These are phyloP conservation scores for Entonaema liquescens DNA, from an alignment of 495 filamentous ascomycete genomes.

Conservation along the genomic window DNA sequence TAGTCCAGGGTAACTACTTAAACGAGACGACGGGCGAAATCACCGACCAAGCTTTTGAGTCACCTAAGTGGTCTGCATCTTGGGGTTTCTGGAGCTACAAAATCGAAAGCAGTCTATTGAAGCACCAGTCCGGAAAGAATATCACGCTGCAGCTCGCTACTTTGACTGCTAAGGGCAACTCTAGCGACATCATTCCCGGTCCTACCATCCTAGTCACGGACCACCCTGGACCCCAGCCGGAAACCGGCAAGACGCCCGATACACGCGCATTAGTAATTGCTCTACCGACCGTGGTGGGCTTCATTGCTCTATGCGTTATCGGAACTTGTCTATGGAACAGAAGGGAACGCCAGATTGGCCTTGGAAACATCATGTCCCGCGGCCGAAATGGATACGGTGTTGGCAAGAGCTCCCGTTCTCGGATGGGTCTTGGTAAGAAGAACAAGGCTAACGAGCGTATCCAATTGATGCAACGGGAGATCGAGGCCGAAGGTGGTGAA, in stretches of 20 bases:
- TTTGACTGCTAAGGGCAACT: slow-evolving; percentile 21
- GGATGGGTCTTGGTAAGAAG: slow-evolving; percentile 37
- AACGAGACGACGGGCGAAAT: slow-evolving; percentile 41
- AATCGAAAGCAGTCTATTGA: slow-evolving; percentile 43
- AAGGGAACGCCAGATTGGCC: slow-evolving; percentile 45
- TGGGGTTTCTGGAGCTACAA: slow-evolving; percentile 55
- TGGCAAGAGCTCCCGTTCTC: slow-evolving; percentile 46
- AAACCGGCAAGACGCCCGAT: slow-evolving; percentile 32
- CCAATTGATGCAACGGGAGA: slow-evolving; percentile 50
- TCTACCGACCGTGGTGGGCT: slow-evolving; percentile 51
- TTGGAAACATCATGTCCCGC: slow-evolving; percentile 55
- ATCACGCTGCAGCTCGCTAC: slow-evolving; percentile 52
- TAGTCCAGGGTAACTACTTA: slow-evolving; percentile 51
- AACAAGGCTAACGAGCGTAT: slow-evolving; percentile 48
- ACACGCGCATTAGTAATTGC: slow-evolving; percentile 50
- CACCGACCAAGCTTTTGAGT: slow-evolving; percentile 50
- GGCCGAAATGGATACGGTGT: slow-evolving; percentile 46
- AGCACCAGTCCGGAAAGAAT: slow-evolving; percentile 46
- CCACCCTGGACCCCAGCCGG: slow-evolving; percentile 32
- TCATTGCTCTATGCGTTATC: slow-evolving; percentile 44
- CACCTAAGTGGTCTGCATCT: slow-evolving; percentile 41
- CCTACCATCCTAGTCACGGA: slow-evolving; percentile 45
- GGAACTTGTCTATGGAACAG: slow-evolving; percentile 53
- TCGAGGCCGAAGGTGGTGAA: slow-evolving; percentile 35
- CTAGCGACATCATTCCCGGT: slow-evolving; percentile 41